Base-by-base conservation (phyloP, 306 rosid species). In the Abrus precatorius region DNA sequence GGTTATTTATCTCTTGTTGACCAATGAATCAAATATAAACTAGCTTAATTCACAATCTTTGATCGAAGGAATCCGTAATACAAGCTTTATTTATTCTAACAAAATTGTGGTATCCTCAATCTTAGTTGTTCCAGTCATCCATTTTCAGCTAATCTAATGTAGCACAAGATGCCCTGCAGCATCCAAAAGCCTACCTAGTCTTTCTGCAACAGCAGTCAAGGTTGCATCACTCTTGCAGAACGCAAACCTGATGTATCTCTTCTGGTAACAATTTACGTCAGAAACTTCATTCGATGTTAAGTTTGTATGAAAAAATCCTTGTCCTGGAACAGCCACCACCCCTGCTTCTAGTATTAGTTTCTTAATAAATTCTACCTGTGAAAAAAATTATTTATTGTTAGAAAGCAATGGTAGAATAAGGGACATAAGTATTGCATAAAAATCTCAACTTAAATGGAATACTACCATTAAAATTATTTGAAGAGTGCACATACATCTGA, bases 321-420 rank as follows among this genome's bases (percentile, higher is more conserved):
- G 84, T 43, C 97, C 95, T 68, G 97, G 97, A 79, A 94, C 97
- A 14, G 97, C 97, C 88, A 92, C 98, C 79, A 94, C 91, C 34
- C 93, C 97, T 0, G 92, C 95, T 82, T 84, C 80, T 75, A 90
- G 71, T 85, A 95, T 90, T 69, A 95, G 45, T 72, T 84, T 86
- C 84, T 84, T 86, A 5, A 95, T 93, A 88, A 74, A 95, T 73
- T 92, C 94, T 43, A 87, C 91, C 97, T 95, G 90, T 33, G 60
- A 85, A 12, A 57, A 67, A 44, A 33, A 77, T 20, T 20, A 10
- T 38, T 72, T 10, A 70, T 38, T 34, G 34, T 27, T 40, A 54
- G 29, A 48, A 43, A 69, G 34, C 52, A 53, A 28, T 3, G 53
- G 62, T 74, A 44, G 38, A 84, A 74, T 64, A 44, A 77, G 36